Evolutionary conservation across 306 rosid genomes (phyloP).

Genomic region (Adenanthera pavonina): DNA sequence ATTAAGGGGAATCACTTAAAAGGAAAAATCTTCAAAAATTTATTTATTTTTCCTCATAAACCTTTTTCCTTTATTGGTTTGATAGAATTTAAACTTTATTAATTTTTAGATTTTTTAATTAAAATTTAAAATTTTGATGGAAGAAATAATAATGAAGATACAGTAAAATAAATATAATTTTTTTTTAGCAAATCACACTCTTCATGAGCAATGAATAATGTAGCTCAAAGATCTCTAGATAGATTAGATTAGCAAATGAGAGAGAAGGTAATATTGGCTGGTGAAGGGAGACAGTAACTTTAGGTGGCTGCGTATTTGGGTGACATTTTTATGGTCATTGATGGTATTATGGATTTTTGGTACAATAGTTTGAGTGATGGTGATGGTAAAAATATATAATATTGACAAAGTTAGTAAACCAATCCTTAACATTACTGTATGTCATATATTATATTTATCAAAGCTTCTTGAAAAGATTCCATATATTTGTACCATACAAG

Average conservation of each 20-base stretch:
- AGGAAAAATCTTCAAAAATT: neutral
- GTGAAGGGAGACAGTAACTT: conserved; percentile 37
- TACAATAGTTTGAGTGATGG: conserved; percentile 34
- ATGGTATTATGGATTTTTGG: conserved; percentile 33
- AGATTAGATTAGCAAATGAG: too few relatives aligned
- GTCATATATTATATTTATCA: conserved; percentile 5
- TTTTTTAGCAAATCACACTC: too few relatives aligned
- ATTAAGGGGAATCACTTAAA: neutral
- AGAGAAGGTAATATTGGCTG: neutral
- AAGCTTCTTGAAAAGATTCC: neutral
- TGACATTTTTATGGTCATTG: conserved; percentile 40
- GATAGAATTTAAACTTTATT: neutral
- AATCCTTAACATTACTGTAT: conserved; percentile 11
- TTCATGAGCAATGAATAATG: too few relatives aligned
- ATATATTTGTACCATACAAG: neutral
- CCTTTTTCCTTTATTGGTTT: neutral
- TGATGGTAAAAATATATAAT: conserved; percentile 42
- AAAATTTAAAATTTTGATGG: neutral
- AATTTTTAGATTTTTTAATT: neutral
- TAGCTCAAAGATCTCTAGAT: too few relatives aligned
- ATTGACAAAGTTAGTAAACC: conserved; percentile 14
- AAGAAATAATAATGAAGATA: neutral
- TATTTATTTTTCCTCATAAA: neutral
- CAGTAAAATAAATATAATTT: too few relatives aligned
- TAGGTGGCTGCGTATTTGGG: conserved; percentile 17